phyloP scores from a whole-genome alignment of 1,284 basidiomycete species.

The Ganoderma multipileum region DNA sequence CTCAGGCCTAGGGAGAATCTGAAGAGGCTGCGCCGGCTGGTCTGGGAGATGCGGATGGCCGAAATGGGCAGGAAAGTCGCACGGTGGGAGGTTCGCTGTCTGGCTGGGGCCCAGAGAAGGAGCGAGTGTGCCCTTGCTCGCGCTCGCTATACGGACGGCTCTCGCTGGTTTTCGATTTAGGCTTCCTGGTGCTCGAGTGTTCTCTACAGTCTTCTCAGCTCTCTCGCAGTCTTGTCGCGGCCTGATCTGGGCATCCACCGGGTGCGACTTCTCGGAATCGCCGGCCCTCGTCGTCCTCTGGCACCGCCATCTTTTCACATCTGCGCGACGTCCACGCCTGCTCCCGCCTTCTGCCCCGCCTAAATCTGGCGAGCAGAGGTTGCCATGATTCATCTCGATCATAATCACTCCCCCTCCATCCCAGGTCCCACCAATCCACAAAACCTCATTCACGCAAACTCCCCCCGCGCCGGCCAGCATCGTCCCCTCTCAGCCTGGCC shows the following conservation, averaged over 20 bases:
- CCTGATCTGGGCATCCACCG: constrained; percentile 26
- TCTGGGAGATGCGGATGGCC: constrained; percentile 17
- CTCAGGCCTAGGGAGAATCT: background rate
- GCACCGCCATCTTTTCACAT: constrained; percentile 36
- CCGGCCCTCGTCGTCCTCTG: constrained; percentile 29
- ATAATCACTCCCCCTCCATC: constrained; percentile 50
- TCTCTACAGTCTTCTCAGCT: background rate
- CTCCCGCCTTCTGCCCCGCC: constrained; percentile 36
- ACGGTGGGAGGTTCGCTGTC: constrained; percentile 7
- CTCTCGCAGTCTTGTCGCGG: constrained; percentile 13
- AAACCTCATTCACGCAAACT: constrained; percentile 53
- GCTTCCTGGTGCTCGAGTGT: background rate
- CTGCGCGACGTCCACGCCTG: constrained; percentile 24
- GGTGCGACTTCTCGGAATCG: constrained; percentile 27
- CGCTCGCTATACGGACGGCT: background rate
- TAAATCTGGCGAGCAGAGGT: constrained; percentile 37
- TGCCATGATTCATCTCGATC: constrained; percentile 69
- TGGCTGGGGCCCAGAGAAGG: background rate
- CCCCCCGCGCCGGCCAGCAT: constrained; percentile 45
- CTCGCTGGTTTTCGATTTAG: background rate
- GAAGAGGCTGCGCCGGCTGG: background rate
- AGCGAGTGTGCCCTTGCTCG: constrained; percentile 4
- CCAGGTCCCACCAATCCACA: constrained; percentile 48
- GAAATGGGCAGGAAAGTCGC: constrained; percentile 29
- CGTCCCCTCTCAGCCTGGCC: constrained; percentile 49